Evolutionary conservation across 306 rosid genomes (phyloP).

Genomic region (Corylus avellana): DNA sequence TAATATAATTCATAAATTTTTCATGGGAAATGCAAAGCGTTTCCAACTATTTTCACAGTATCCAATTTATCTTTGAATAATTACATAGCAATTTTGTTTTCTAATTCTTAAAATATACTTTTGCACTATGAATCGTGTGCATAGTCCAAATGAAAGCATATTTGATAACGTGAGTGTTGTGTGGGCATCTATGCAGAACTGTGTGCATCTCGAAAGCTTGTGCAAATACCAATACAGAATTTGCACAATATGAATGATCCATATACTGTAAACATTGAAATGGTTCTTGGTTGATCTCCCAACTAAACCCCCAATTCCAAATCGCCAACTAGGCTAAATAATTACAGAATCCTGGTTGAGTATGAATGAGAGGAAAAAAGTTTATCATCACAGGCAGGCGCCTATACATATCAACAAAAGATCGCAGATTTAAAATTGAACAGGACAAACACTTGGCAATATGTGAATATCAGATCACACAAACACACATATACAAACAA

Average conservation of each 20-base stretch:
- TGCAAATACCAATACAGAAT: neutral
- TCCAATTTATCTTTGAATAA: neutral
- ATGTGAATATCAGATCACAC: neutral
- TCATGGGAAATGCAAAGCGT: neutral
- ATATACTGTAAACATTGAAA: neutral
- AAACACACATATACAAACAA: neutral
- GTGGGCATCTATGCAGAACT: neutral
- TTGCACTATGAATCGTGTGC: neutral
- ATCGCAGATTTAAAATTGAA: neutral
- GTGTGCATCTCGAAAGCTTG: neutral
- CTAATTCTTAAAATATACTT: too few relatives aligned
- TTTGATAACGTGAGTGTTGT: neutral
- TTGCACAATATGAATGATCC: neutral
- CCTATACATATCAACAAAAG: neutral
- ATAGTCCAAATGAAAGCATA: neutral
- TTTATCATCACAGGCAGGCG: neutral
- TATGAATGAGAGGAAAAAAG: neutral
- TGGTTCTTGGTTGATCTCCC: neutral
- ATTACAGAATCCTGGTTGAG: neutral
- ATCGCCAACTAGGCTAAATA: neutral
- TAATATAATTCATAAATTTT: too few relatives aligned
- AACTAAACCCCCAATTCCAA: neutral
- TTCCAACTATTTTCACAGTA: neutral
- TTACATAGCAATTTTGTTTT: neutral
- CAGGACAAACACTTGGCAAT: neutral